Base-by-base conservation (phyloP, 1,139 yeast genomes). In the Yamadazyma pseudoaaseri region DNA sequence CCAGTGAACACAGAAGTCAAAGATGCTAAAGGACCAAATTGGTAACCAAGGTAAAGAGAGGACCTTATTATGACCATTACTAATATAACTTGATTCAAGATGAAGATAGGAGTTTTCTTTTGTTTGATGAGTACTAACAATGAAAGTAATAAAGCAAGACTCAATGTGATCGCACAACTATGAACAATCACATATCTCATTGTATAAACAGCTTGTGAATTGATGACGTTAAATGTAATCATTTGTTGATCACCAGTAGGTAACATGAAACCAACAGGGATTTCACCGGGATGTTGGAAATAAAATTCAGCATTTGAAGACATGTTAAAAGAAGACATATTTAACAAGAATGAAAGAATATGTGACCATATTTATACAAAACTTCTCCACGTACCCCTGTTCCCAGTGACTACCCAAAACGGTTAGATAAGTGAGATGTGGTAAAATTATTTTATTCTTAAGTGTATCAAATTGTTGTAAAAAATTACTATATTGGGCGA, bases 91-190 rank as follows among this genome's bases (percentile, higher is more conserved):
- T 79, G 80, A 56, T 89, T 87, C 34, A 86, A 60, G 15, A 80
- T 56, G 53, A 86, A 89, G 21, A 87, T 75, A 4, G 89, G 85
- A 0, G 89, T 76, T 26, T 60, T 70, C 47, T 67, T 76, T 36
- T 70, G 74, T 31, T 63, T 70, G 5, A 79, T 65, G 10, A 77
- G 55, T 21, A 74, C 39, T 41, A 57, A 39, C 21, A 62, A 45
- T 7, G 57, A 43, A 4, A 55, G 20, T 13, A 53, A 34, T 17
- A 62, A 45, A 1, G 60, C 34, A 3, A 50, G 40, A 23, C 62
- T 54, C 7, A 58, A 49, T 2, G 69, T 67, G 10, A 65, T 50
- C 2, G 58, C 48, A 12, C 52, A 43, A 3, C 62, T 61, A 31
- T 55, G 52, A 9, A 50, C 38, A 3, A 42, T 37, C 2, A 39